Percentiles rank a stretch among this genome's conserved stretches.
Evolutionary conservation across 208 protist species (phyloP).

Genomic region (Leishmania aethiopica): DNA sequence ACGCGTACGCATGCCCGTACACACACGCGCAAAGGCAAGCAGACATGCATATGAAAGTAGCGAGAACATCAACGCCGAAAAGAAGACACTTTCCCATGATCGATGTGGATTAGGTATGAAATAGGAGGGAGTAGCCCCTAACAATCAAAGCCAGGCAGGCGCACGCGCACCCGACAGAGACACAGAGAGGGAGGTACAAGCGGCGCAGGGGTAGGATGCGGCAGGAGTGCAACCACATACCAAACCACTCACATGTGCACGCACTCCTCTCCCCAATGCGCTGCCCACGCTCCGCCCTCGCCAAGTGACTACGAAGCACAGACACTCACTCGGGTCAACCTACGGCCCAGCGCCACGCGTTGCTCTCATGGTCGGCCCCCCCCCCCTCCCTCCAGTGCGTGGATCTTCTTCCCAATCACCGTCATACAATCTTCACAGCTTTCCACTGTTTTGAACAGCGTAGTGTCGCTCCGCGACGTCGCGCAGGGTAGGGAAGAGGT

Average conservation of each 20-base stretch:
- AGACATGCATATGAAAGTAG: neutral
- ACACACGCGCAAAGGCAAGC: neutral
- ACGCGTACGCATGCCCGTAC: neutral
- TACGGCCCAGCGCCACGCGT: neutral
- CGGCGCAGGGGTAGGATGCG: no score
- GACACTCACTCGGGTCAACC: neutral
- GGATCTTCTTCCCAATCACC: neutral
- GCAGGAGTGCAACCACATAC: neutral
- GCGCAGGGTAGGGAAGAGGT: slow-evolving; percentile 60
- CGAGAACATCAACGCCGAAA: neutral
- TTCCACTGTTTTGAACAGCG: slow-evolving; percentile 18
- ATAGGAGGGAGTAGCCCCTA: no score
- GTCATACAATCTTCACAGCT: neutral
- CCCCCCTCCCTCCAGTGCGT: neutral
- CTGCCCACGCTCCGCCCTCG: no score
- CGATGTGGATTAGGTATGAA: no score
- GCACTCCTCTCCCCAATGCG: neutral
- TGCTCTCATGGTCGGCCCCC: neutral
- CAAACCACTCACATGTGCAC: neutral
- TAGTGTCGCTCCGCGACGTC: slow-evolving; percentile 65
- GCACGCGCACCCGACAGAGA: no score
- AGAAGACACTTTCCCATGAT: no score
- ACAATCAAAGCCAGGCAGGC: no score
- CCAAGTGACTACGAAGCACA: no score
- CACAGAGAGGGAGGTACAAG: no score